These are phyloP conservation scores for Microcos paniculata DNA, from an alignment of 345 rosid genomes.

Conservation along the genomic window DNA sequence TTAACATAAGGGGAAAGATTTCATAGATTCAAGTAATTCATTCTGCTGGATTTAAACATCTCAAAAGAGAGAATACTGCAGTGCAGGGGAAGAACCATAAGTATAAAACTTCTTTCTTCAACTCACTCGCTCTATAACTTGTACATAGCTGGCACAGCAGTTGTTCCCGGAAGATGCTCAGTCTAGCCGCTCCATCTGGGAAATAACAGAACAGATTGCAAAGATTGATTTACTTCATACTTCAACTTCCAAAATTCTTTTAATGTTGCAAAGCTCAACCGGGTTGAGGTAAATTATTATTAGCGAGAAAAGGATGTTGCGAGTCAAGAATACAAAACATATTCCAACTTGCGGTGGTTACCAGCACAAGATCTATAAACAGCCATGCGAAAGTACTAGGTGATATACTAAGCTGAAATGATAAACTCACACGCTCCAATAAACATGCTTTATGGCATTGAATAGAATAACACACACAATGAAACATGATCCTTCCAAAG, in stretches of 20 bases:
- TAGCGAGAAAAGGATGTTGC: background rate
- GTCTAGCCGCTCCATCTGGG: slow-evolving; percentile 89
- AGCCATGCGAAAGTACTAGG: background rate
- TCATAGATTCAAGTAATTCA: background rate
- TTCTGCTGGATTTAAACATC: slow-evolving; percentile 11
- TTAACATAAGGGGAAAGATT: background rate
- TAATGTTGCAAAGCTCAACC: background rate
- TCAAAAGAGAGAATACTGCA: background rate
- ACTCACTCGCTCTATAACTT: slow-evolving; percentile 2
- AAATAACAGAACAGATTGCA: slow-evolving; percentile 7
- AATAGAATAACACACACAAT: background rate
- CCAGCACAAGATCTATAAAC: background rate
- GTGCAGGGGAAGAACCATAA: background rate
- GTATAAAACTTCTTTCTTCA: background rate
- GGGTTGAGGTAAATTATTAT: background rate
- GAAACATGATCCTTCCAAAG: slow-evolving; percentile 61
- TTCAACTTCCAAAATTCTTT: background rate
- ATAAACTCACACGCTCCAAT: background rate
- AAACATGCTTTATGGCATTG: background rate
- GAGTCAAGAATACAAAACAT: background rate
- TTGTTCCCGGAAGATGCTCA: slow-evolving; percentile 33
- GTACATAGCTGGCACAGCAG: slow-evolving; percentile 16
- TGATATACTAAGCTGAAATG: background rate
- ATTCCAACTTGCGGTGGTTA: background rate
- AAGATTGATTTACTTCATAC: background rate